A percentile compares a stretch with the other conserved stretches of the same genome.
These are phyloP conservation scores for Solanum virginianum DNA, from an alignment of 257 asterid species.

Conservation along the genomic window DNA sequence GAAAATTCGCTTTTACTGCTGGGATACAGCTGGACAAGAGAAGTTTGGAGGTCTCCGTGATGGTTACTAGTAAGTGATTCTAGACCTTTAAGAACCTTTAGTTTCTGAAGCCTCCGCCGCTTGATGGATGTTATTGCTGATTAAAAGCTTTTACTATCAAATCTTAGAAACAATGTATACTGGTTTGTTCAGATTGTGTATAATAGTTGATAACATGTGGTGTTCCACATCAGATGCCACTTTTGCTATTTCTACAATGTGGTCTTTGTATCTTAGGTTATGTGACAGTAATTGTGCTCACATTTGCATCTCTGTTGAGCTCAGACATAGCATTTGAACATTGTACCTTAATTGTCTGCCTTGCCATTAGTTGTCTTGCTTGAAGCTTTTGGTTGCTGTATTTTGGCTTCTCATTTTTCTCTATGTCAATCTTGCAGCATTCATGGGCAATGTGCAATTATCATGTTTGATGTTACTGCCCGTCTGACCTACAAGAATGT, in stretches of 20 bases:
- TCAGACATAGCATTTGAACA: no score
- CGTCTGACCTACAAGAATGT: no score
- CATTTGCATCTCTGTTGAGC: not conserved
- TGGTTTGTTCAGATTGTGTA: not conserved
- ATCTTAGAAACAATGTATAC: no score
- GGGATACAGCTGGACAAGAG: conserved; percentile 85
- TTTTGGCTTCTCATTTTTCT: not conserved
- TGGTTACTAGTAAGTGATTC: conserved; percentile 64
- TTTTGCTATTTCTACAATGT: not conserved
- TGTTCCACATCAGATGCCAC: not conserved
- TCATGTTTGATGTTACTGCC: no score
- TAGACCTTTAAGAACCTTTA: not conserved
- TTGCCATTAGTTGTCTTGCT: not conserved
- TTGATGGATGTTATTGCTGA: not conserved
- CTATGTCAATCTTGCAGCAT: conserved; percentile 23
- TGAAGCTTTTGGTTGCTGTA: not conserved
- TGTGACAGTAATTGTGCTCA: not conserved
- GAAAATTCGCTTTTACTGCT: conserved; percentile 60
- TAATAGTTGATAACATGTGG: not conserved
- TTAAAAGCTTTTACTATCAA: not conserved
- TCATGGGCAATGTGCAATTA: conserved; percentile 88
- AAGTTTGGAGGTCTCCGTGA: conserved; percentile 75
- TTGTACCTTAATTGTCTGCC: no score
- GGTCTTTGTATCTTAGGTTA: not conserved
- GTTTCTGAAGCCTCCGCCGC: not conserved